phyloP scores from a whole-genome alignment of 2,329 filamentous ascomycete genomes.

The Exophiala oligosperma region DNA sequence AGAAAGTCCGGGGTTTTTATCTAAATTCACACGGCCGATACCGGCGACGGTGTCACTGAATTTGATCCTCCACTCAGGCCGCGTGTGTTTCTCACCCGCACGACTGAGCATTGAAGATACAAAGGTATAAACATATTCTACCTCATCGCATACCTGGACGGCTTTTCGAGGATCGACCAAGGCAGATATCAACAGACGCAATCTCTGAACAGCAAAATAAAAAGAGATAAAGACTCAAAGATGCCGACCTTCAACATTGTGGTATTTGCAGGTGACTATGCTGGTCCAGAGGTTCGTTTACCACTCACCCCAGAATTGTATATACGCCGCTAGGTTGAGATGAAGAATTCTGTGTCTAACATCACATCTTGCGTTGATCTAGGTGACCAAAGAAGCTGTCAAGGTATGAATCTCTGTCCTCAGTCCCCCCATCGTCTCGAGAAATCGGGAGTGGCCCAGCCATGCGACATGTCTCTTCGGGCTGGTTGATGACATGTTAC shows the following conservation, averaged over 20 bases:
- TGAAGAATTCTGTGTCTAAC: neutral
- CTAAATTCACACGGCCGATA: slow-evolving; percentile 2
- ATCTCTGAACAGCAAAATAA: no score
- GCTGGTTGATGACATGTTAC: neutral
- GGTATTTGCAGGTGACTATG: slow-evolving; percentile 80
- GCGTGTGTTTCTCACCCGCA: slow-evolving; percentile 1
- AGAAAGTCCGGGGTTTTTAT: neutral
- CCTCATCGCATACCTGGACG: no score
- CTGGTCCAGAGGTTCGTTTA: slow-evolving; percentile 74
- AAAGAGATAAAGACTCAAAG: slow-evolving; percentile 27
- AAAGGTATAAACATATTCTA: neutral
- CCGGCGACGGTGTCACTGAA: neutral
- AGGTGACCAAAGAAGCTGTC: slow-evolving; percentile 81
- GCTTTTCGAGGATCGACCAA: no score
- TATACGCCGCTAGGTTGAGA: no score
- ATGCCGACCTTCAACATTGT: slow-evolving; percentile 77
- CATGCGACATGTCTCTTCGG: no score
- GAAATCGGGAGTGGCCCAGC: neutral
- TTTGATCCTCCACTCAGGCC: neutral
- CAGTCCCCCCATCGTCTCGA: neutral
- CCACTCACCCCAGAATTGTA: neutral
- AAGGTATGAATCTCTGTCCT: slow-evolving; percentile 60
- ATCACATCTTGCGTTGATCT: slow-evolving; percentile 5
- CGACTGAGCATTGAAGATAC: neutral
- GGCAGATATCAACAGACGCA: no score